A percentile compares a stretch with the other conserved stretches of the same genome.
Evolutionary conservation across 768 basidiomycete species (phyloP).

Genomic region (Calocybe cyanea): DNA sequence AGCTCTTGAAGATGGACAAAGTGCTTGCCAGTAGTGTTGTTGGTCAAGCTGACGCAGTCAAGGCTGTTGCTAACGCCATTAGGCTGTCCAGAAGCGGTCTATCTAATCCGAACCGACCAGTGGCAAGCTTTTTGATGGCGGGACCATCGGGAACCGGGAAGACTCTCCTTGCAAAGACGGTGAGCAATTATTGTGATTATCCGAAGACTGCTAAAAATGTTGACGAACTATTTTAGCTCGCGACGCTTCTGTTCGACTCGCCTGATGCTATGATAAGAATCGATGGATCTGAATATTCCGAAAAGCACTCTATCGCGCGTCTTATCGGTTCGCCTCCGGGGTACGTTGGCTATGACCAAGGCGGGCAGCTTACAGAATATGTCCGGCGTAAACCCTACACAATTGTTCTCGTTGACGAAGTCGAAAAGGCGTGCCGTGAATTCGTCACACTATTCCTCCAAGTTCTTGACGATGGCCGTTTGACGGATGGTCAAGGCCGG

Average conservation of each 20-base stretch:
- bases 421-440: slow-evolving; percentile 84
- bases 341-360: slow-evolving; percentile 88
- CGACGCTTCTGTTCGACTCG: slow-evolving; percentile 85
- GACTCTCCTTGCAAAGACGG: slow-evolving; percentile 86
- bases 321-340: slow-evolving; percentile 69
- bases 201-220: slow-evolving; percentile 1
- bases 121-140: slow-evolving; percentile 90
- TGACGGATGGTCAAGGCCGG: slow-evolving; percentile 92
- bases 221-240: slow-evolving; percentile 51
- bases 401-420: slow-evolving; percentile 82
- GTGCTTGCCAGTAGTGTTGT: slow-evolving; percentile 74
- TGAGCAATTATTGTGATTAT: slow-evolving; percentile 32
- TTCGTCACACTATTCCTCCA: slow-evolving; percentile 58
- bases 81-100: slow-evolving; percentile 91
- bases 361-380: slow-evolving; percentile 91
- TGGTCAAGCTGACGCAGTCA: slow-evolving; percentile 88
- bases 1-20: slow-evolving; percentile 83
- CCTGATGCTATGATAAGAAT: slow-evolving; percentile 90
- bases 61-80: slow-evolving; percentile 91
- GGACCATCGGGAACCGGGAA: slow-evolving; percentile 93
- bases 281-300: slow-evolving; percentile 92
- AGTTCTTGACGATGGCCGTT: slow-evolving; percentile 87
- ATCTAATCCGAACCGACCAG: slow-evolving; percentile 80
- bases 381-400: slow-evolving; percentile 88
- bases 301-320: slow-evolving; percentile 53